Evolutionary conservation across 2,329 filamentous ascomycete genomes (phyloP).

Genomic region (Rugonectria rugulosa): DNA sequence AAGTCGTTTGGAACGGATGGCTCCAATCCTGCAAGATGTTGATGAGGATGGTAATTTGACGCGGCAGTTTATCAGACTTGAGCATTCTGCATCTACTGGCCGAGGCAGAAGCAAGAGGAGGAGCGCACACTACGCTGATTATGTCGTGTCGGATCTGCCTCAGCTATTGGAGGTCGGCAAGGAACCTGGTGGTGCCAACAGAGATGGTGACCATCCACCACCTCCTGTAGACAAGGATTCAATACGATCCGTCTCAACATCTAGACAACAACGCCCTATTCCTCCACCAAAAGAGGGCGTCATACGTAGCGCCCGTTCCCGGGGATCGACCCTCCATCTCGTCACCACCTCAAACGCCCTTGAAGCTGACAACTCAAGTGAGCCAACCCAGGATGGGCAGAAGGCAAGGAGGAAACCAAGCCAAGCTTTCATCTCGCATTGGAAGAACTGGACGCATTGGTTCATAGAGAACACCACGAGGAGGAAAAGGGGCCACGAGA

Average conservation of each 20-base stretch:
- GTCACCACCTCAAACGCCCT: conserved; percentile 71
- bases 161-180: conserved; percentile 71
- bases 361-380: conserved; percentile 41
- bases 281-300: conserved; percentile 87
- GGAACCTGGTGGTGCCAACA: conserved; percentile 53
- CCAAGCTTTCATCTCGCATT: conserved; percentile 65
- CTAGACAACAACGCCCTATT: conserved; percentile 75
- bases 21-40: conserved; percentile 78
- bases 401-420: conserved; percentile 65
- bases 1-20: conserved; percentile 82
- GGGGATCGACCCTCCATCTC: conserved; percentile 86
- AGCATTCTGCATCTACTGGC: conserved; percentile 63
- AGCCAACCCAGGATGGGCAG: conserved; percentile 45
- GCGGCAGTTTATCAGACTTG: conserved; percentile 52
- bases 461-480: conserved; percentile 66
- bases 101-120: conserved; percentile 82
- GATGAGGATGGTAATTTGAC: conserved; percentile 74
- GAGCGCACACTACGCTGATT: conserved; percentile 69
- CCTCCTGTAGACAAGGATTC: conserved; percentile 82
- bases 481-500: conserved; percentile 56
- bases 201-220: conserved; percentile 62
- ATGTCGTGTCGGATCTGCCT: conserved; percentile 77
- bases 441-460: conserved; percentile 72
- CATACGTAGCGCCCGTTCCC: conserved; percentile 72
- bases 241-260: conserved; percentile 78